phyloP scores from a whole-genome alignment of 768 basidiomycete species.

The Pilatotrama ljubarskyi region DNA sequence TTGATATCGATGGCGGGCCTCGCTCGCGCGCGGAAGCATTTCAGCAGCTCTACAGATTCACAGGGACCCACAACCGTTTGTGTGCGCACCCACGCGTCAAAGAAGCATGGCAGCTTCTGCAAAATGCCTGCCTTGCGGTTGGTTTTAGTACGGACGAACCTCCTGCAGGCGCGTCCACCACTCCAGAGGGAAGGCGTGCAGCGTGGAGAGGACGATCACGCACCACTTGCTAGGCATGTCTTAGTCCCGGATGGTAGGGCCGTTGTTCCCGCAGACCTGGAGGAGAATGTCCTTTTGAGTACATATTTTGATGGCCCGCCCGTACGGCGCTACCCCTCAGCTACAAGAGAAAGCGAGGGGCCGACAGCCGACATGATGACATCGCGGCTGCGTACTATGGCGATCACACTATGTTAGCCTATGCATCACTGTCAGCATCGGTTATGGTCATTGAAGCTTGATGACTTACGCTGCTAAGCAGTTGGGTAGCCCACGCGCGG shows the following conservation, averaged over 20 bases:
- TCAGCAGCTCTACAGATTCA: neutral
- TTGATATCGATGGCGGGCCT: neutral
- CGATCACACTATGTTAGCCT: neutral
- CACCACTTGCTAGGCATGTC: neutral
- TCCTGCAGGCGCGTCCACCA: neutral
- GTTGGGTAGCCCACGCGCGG: too few relatives aligned
- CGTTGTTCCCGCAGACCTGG: conserved; percentile 1
- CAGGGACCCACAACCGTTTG: neutral
- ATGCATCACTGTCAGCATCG: neutral
- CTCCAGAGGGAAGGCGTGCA: neutral
- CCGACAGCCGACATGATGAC: too few relatives aligned
- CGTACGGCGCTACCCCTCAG: too few relatives aligned
- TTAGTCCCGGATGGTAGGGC: neutral
- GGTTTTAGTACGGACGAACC: neutral
- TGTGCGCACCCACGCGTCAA: neutral
- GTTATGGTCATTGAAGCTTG: neutral
- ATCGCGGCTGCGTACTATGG: too few relatives aligned
- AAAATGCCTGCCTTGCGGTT: neutral
- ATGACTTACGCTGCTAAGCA: neutral
- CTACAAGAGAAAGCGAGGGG: neutral
- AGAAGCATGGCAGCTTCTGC: neutral
- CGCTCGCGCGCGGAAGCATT: neutral
- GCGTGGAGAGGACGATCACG: neutral
- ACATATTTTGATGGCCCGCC: neutral
- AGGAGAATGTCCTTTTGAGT: neutral